Percentiles rank a stretch among this genome's conserved stretches.
Evolutionary conservation across 441 rosid species (phyloP).

Genomic region (Adansonia rubrostipa): DNA sequence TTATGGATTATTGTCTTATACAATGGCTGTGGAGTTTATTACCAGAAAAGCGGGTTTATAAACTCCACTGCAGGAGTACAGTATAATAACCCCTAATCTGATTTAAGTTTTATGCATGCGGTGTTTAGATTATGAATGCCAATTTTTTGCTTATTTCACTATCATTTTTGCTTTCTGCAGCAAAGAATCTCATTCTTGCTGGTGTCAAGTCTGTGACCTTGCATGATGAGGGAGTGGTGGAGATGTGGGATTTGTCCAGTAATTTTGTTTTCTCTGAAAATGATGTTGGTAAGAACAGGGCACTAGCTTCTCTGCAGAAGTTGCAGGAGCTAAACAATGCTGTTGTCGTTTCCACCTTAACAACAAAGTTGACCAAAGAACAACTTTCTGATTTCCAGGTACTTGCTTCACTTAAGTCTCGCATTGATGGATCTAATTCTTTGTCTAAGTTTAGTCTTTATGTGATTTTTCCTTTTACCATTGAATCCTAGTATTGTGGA

Average conservation of each 20-base stretch:
- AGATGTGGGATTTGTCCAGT: constrained; percentile 87
- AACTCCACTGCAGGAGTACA: not conserved
- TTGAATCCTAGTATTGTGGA: not conserved
- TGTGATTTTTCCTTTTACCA: not conserved
- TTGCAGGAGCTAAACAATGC: constrained; percentile 92
- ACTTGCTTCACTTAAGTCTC: not conserved
- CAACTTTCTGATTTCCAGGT: constrained; percentile 38
- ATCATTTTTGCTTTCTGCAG: constrained; percentile 42
- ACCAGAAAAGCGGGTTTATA: not conserved
- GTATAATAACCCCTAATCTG: not conserved
- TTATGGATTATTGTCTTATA: not conserved
- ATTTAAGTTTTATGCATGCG: not conserved
- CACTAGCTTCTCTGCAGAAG: constrained; percentile 86
- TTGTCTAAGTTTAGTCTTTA: not conserved
- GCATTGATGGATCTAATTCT: constrained; percentile 1
- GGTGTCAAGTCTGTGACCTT: constrained; percentile 95
- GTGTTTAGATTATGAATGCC: not conserved
- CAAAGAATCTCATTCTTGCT: constrained; percentile 91
- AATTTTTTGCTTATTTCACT: not conserved
- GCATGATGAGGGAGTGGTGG: constrained; percentile 82
- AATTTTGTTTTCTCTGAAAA: constrained; percentile 78
- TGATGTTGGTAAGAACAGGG: constrained; percentile 88
- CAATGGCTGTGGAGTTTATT: not conserved
- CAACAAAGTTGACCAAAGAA: constrained; percentile 70
- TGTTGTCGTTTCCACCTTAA: constrained; percentile 69